Conservation (phyloP, 2,329 filamentous ascomycete species). For the Stemphylium lycopersici region DNA sequence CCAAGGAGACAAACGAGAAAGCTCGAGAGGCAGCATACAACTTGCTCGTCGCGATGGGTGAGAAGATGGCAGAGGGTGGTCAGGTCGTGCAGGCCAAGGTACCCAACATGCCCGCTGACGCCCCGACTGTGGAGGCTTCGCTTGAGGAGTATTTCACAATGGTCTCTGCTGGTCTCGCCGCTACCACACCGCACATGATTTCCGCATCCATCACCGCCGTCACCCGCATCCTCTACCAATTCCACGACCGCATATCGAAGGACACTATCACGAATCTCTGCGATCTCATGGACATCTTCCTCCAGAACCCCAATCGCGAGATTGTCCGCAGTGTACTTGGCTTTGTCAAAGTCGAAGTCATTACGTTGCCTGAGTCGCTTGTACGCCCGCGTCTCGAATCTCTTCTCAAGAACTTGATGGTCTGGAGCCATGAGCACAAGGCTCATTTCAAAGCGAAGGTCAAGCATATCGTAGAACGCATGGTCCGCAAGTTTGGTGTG, state of each 20-base stretch:
- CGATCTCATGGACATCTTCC: slow-evolving; percentile 92
- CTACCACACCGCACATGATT: slow-evolving; percentile 94
- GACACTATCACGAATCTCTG: slow-evolving; percentile 82
- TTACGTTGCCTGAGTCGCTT: slow-evolving; percentile 79
- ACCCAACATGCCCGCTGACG: slow-evolving; percentile 81
- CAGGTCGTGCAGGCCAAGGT: slow-evolving; percentile 86
- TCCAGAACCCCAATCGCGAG: slow-evolving; percentile 95
- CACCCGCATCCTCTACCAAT: slow-evolving; percentile 91
- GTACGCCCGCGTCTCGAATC: slow-evolving; percentile 77
- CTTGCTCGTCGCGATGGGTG: slow-evolving; percentile 84
- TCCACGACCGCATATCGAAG: slow-evolving; percentile 71
- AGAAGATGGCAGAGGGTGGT: slow-evolving; percentile 76
- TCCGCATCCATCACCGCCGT: slow-evolving; percentile 95
- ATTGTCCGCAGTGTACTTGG: slow-evolving; percentile 94
- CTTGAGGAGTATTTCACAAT: slow-evolving; percentile 98
- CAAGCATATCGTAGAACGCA: slow-evolving; percentile 95
- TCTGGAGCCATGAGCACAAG: slow-evolving; percentile 98
- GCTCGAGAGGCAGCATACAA: slow-evolving; percentile 89
- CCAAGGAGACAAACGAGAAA: slow-evolving; percentile 97
- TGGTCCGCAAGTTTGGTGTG: slow-evolving; percentile 89
- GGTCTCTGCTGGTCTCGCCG: slow-evolving; percentile 93
- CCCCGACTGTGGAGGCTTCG: slow-evolving; percentile 76
- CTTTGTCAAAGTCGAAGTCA: slow-evolving; percentile 95
- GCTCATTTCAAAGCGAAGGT: slow-evolving; percentile 96
- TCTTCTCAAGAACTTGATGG: slow-evolving; percentile 87